Evolutionary conservation across 140 eudicot genomes (phyloP).

Genomic region (Oenanthe javanica): DNA sequence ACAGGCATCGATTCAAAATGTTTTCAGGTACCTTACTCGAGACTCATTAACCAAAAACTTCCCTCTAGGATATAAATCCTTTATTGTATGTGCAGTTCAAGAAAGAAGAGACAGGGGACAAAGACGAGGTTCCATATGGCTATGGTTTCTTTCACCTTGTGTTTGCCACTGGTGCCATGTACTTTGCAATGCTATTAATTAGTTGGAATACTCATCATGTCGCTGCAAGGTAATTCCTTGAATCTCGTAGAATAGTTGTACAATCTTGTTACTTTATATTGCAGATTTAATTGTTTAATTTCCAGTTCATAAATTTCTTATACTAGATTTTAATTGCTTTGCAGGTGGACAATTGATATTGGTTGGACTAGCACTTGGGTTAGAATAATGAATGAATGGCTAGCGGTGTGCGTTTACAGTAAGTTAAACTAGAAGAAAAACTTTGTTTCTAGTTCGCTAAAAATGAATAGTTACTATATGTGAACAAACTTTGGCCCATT

Average conservation of each 20-base stretch:
- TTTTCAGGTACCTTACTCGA: slow-evolving; percentile 44
- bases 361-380: slow-evolving; percentile 97
- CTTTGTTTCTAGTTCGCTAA: neutral
- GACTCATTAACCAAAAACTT: neutral
- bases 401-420: slow-evolving; percentile 70
- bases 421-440: slow-evolving; percentile 9
- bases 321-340: neutral
- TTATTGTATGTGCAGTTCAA: slow-evolving; percentile 41
- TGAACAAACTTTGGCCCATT: too few relatives aligned
- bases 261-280: neutral
- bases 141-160: slow-evolving; percentile 83
- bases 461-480: neutral
- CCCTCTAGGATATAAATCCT: neutral
- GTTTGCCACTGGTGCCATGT: slow-evolving; percentile 89
- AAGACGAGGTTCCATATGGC: slow-evolving; percentile 74
- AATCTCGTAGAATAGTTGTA: neutral
- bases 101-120: slow-evolving; percentile 47
- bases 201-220: slow-evolving; percentile 78
- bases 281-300: neutral
- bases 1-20: slow-evolving; percentile 80
- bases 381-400: slow-evolving; percentile 79
- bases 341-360: slow-evolving; percentile 78
- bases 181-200: slow-evolving; percentile 75
- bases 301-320: neutral
- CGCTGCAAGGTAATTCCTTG: slow-evolving; percentile 47